Evolutionary conservation across 768 basidiomycete species (phyloP).

Genomic region (Omphalotus guepiniiformis): DNA sequence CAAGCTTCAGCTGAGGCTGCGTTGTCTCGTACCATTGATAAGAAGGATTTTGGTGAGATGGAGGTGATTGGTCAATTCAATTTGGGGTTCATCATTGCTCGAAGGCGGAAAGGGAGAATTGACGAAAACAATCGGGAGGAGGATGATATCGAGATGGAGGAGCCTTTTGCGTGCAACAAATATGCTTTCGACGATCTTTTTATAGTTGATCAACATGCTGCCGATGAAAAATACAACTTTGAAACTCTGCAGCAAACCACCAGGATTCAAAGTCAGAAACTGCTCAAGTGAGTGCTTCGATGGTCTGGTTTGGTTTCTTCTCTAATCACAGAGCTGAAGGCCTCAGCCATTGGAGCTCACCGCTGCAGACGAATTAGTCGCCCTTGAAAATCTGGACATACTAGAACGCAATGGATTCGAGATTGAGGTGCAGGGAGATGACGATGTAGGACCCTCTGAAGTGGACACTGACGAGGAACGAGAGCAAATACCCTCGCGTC

Average conservation of each 20-base stretch:
- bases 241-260: conserved; percentile 92
- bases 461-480: neutral
- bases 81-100: conserved; percentile 86
- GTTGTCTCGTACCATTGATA: conserved; percentile 81
- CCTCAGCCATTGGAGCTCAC: conserved; percentile 77
- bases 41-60: conserved; percentile 83
- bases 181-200: conserved; percentile 76
- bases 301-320: neutral
- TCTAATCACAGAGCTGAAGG: conserved; percentile 35
- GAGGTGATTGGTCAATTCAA: conserved; percentile 92
- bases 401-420: conserved; percentile 81
- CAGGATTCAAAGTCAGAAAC: conserved; percentile 77
- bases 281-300: conserved; percentile 60
- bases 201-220: conserved; percentile 95
- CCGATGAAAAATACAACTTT: conserved; percentile 99
- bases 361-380: conserved; percentile 85
- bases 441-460: conserved; percentile 16
- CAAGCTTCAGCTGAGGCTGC: conserved; percentile 61
- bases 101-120: conserved; percentile 57
- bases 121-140: neutral
- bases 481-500: conserved; percentile 18
- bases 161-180: conserved; percentile 14
- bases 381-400: conserved; percentile 82
- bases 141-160: neutral
- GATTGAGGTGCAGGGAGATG: conserved; percentile 12